Evolutionary conservation across 2,329 filamentous ascomycete genomes (phyloP), one percentile per base, ranked within the genome.

Genomic region (Pseudocercospora ulei): DNA sequence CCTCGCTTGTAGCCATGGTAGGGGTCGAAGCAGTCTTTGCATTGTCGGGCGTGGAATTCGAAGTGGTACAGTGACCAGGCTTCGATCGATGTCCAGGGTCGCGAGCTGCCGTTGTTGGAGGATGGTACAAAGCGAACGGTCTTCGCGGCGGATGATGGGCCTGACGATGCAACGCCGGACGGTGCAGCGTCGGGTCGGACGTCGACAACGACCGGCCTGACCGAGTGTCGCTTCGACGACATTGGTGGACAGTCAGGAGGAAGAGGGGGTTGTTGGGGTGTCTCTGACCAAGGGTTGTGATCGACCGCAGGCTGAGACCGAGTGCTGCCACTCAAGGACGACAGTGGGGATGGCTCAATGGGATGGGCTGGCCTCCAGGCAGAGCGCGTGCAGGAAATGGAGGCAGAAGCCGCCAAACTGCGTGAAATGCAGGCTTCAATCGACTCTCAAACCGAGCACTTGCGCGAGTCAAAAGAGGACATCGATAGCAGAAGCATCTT

Each of bases 401-500:
- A 75, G 41, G 68, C 77, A 13, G 75, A 80, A 52, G 71, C 67
- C 1, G 60, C 65, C 4, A 71, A 71, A 51, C 64, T 79, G 5
- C 69, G 70, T 18, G 64, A 67, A 5, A 68, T 75, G 65, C 69
- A 75, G 28, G 70, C 68, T 9, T 70, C 54, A 38, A 73, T 96
- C 46, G 88, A 96, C 61, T 78, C 87, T 60, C 82, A 90, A 56
- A 79, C 77, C 47, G 78, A 85, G 49, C 83, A 83, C 53, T 71
- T 90, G 46, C 76, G 81, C 50, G 90, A 96, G 60, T 86, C 87
- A 67, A 93, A 92, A 65, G 87, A 95, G 62, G 92, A 95, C 52
- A 78, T 98, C 43, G 90, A 98, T 65, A 80, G 80, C 51, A 80
- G 90, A 56, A 95, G 86, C 66, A 86, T 98, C 64, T 98, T 98